These are phyloP conservation scores for Trypanosoma melophagium DNA, from an alignment of 208 protist species.

Conservation along the genomic window DNA sequence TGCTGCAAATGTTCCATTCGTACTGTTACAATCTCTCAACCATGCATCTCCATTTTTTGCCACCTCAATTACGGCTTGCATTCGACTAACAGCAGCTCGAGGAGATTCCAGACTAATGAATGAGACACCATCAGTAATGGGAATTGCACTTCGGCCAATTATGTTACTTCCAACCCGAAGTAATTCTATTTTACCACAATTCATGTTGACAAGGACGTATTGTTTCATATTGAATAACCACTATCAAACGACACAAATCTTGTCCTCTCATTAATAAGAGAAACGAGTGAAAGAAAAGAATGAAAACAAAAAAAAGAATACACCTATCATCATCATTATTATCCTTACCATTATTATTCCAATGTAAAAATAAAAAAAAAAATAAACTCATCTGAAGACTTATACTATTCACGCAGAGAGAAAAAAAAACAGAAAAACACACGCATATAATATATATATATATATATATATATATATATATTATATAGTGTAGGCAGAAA, in stretches of 20 bases:
- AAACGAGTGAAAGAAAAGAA: too few relatives aligned
- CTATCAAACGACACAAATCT: too few relatives aligned
- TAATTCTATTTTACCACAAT: conserved; percentile 19
- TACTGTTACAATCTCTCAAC: conserved; percentile 82
- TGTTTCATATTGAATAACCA: conserved; percentile 17
- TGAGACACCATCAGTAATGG: conserved; percentile 41
- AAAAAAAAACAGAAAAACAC: background rate
- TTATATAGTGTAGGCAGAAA: too few relatives aligned
- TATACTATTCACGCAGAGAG: background rate
- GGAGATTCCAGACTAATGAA: conserved; percentile 76
- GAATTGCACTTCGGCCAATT: conserved; percentile 57
- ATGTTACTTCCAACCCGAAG: conserved; percentile 70
- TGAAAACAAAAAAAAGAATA: background rate
- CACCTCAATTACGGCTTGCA: conserved; percentile 81
- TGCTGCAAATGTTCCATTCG: conserved; percentile 81
- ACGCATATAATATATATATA: conserved; percentile 6
- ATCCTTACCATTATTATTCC: too few relatives aligned
- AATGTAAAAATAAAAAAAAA: conserved; percentile 5
- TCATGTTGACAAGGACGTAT: conserved; percentile 43
- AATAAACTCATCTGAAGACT: background rate
- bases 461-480: conserved; percentile 9
- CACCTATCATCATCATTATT: background rate
- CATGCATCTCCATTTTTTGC: conserved; percentile 81
- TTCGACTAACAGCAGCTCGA: conserved; percentile 61
- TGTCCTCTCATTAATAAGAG: too few relatives aligned